Evolutionary conservation across 306 rosid species (phyloP).

Genomic region (Canavalia ensiformis): DNA sequence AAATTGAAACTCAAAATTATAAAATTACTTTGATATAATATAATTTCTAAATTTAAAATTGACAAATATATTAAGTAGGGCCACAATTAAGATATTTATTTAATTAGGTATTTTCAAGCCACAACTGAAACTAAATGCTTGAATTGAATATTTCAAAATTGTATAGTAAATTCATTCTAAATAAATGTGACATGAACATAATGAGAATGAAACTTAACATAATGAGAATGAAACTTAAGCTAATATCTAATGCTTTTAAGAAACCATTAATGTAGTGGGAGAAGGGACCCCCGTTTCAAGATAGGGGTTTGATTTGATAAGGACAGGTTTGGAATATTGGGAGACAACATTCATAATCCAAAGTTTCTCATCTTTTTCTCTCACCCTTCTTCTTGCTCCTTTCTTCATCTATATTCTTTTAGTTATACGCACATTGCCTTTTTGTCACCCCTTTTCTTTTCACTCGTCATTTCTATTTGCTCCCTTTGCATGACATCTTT

Average conservation of each 20-base stretch:
- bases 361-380: conserved; percentile 61
- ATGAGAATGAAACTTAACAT: conserved; percentile 17
- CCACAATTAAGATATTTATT: too few relatives aligned
- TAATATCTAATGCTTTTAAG: neutral
- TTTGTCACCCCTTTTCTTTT: conserved; percentile 69
- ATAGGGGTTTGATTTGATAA: conserved; percentile 67
- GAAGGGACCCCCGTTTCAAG: conserved; percentile 62
- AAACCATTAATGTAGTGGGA: conserved; percentile 31
- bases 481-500: conserved; percentile 51
- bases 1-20: too few relatives aligned
- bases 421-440: conserved; percentile 58
- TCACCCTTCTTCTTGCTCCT: conserved; percentile 43
- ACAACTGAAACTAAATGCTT: neutral
- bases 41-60: too few relatives aligned
- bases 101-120: neutral
- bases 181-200: neutral
- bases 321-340: conserved; percentile 83
- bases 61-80: too few relatives aligned
- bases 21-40: too few relatives aligned
- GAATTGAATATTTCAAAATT: neutral
- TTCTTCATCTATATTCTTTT: conserved; percentile 57
- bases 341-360: conserved; percentile 78
- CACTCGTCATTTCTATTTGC: conserved; percentile 48
- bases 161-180: neutral
- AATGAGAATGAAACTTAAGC: conserved; percentile 30